Percentiles rank a stretch among this genome's conserved stretches.
phyloP scores from a whole-genome alignment of 1,284 basidiomycete genomes.

The Fistulinella cinereoalba region DNA sequence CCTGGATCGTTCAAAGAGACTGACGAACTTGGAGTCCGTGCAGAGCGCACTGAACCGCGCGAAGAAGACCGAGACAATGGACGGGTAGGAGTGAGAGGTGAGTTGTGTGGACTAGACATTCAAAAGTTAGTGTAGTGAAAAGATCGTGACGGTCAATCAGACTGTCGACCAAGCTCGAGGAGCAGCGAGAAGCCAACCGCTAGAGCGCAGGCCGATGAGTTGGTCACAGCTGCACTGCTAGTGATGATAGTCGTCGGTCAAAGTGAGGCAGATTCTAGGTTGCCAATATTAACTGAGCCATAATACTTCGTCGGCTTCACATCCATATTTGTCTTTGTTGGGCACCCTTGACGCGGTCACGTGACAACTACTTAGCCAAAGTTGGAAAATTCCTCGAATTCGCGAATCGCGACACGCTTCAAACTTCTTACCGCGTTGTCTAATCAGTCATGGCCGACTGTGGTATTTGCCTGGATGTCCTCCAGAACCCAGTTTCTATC shows the following conservation, averaged over 20 bases:
- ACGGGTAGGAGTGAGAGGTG: constrained; percentile 32
- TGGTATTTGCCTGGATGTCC: constrained; percentile 56
- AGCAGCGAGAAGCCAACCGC: constrained; percentile 2
- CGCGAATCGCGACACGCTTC: no score
- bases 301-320: background rate
- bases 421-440: no score
- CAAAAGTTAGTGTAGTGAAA: constrained; percentile 25
- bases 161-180: constrained; percentile 18
- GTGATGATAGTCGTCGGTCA: constrained; percentile 7
- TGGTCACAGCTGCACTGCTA: constrained; percentile 9
- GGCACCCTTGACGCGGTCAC: constrained; percentile 28
- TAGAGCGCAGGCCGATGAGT: constrained; percentile 6
- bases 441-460: constrained; percentile 52
- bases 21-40: constrained; percentile 51
- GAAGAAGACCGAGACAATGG: constrained; percentile 59
- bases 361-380: constrained; percentile 13
- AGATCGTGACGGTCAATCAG: constrained; percentile 25
- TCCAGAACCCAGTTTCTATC: constrained; percentile 52
- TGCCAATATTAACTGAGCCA: constrained; percentile 4
- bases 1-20: constrained; percentile 56
- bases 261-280: background rate
- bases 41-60: constrained; percentile 49
- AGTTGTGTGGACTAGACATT: constrained; percentile 35
- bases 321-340: constrained; percentile 26
- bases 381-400: no score